Evolutionary conservation across 2,329 filamentous ascomycete species (phyloP), one percentile per base, ranked within the genome.

Genomic region (Hymenotorrendiella dingleyae): DNA sequence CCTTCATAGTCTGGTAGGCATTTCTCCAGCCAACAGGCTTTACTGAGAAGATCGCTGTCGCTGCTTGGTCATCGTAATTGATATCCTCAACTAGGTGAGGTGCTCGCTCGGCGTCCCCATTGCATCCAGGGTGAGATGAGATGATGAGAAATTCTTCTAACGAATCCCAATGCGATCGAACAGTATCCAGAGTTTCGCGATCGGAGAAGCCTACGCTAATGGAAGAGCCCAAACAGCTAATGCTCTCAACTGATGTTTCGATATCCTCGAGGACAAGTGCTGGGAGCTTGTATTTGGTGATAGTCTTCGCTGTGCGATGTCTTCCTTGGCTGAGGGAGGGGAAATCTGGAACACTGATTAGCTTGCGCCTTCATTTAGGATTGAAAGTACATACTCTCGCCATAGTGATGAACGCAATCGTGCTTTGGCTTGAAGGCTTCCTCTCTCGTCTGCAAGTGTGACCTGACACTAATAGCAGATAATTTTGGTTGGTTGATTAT

Each of bases 221-320:
- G 2, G 30, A 27, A 16, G 46, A 49, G 1, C 40, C 28, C 2
- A 40, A 49, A 19, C 48, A 53, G 16, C 34, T 4, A 3, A 51
- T 46, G 8, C 38, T 24, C 7, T 40, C 32, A 3, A 49, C 26
- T 21, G 28, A 22, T 4, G 27, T 26, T 26, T 53, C 50, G 4
- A 53, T 49, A 16, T 53, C 46, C 45, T 53, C 46, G 6, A 53
- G 21, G 21, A 27, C 34, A 10, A 53, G 40, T 21, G 50, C 40
- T 39, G 50, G 50, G 12, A 49, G 39, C 17, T 40, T 51, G 19
- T 53, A 53, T 20, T 26, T 45, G 40, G 50, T 45, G n/a, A 37
- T 39, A 2, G 48, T 53, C 3, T 43, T 49, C 21, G 48, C 48
- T 23, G 46, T 43, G 14, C 46, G 37, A 5, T 43, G 41, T 17